Evolutionary conservation across 2,329 filamentous ascomycete genomes (phyloP).

Genomic region (Microthyrium microscopicum): DNA sequence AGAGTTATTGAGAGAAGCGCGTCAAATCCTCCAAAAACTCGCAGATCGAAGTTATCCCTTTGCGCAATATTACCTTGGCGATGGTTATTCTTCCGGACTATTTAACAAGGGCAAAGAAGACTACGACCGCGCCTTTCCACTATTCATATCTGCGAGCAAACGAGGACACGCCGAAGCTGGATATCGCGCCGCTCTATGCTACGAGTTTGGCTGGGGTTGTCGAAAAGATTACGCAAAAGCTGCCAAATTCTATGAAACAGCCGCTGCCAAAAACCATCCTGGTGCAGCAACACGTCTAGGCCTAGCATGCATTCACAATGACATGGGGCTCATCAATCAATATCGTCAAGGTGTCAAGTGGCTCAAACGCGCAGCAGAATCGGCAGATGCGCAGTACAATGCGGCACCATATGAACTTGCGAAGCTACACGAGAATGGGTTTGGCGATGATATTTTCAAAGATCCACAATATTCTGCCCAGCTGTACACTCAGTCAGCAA

Average conservation of each 20-base stretch:
- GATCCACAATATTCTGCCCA: conserved; percentile 85
- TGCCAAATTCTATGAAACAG: conserved; percentile 79
- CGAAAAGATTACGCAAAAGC: conserved; percentile 81
- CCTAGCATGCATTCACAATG: conserved; percentile 74
- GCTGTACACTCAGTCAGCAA: conserved; percentile 84
- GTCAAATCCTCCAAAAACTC: conserved; percentile 71
- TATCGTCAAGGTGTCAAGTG: conserved; percentile 91
- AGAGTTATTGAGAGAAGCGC: conserved; percentile 70
- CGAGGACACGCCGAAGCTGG: conserved; percentile 94
- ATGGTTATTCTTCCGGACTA: conserved; percentile 83
- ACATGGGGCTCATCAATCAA: conserved; percentile 67
- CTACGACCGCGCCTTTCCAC: conserved; percentile 75
- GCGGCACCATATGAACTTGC: conserved; percentile 82
- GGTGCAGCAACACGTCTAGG: conserved; percentile 88
- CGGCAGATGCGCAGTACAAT: conserved; percentile 84
- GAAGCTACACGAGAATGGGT: conserved; percentile 78
- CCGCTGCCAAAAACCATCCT: conserved; percentile 85
- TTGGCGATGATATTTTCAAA: conserved; percentile 82
- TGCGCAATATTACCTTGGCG: conserved; percentile 91
- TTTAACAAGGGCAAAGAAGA: conserved; percentile 93
- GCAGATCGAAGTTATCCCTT: conserved; percentile 85
- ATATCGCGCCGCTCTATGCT: conserved; percentile 84
- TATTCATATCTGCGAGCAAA: conserved; percentile 87
- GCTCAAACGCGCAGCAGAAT: conserved; percentile 84
- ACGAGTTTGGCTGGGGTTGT: conserved; percentile 96